phyloP scores from a whole-genome alignment of 2,329 filamentous ascomycete genomes.

The Macrophomina phaseolina region DNA sequence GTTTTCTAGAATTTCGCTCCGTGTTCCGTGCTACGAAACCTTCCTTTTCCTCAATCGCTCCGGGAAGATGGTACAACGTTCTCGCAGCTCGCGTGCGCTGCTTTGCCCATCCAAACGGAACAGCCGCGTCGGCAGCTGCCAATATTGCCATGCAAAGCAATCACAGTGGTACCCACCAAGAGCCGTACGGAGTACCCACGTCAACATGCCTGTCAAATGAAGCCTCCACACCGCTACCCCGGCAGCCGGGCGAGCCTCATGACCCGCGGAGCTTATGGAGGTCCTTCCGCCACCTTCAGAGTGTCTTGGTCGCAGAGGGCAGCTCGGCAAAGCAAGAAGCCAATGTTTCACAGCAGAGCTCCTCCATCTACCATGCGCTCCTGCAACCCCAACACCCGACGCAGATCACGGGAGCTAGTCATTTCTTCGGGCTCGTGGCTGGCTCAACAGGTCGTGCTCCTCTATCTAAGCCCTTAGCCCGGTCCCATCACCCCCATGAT shows the following conservation, averaged over 20 bases:
- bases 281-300: conserved; percentile 1
- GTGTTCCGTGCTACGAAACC: neutral
- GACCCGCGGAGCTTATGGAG: neutral
- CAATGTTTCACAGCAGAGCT: conserved; percentile 19
- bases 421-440: conserved; percentile 17
- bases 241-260: neutral
- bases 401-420: conserved; percentile 23
- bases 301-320: neutral
- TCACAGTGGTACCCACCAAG: conserved; percentile 8
- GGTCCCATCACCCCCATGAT: neutral
- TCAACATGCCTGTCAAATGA: neutral
- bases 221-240: neutral
- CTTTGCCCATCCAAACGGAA: conserved; percentile 1
- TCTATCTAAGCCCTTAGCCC: neutral
- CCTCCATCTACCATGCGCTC: neutral
- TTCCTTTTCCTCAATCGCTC: neutral
- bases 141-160: neutral
- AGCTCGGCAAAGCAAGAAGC: conserved; percentile 8
- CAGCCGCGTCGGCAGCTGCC: conserved; percentile 13
- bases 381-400: conserved; percentile 9
- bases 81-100: conserved; percentile 9
- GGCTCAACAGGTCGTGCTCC: conserved; percentile 5
- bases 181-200: neutral
- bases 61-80: conserved; percentile 21
- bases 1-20: conserved; percentile 9